A percentile compares a stretch with the other conserved stretches of the same genome.
These are phyloP conservation scores for maize (Zea mays) DNA, from an alignment of 176 grass and related monocot genomes.

Conservation along the genomic window Zm-B73-REFERENCE-NAM-5.0 NC_050096.1:18171001-18171500, in stretches of 20 bases:
- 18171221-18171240: constrained; percentile 79
- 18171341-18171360: constrained; percentile 46
- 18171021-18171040: constrained; percentile 80
- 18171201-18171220: constrained; percentile 66
- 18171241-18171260: constrained; percentile 63
- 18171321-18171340: constrained; percentile 61
- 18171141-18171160: constrained; percentile 55
- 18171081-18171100: constrained; percentile 88
- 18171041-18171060: constrained; percentile 68
- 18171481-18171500: constrained; percentile 77
- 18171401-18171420: constrained; percentile 65
- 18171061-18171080: constrained; percentile 87
- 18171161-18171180: constrained; percentile 54
- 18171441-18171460: constrained; percentile 56
- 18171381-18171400: constrained; percentile 69
- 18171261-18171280: constrained; percentile 62
- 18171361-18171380: constrained; percentile 51
- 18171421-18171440: constrained; percentile 57
- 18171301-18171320: constrained; percentile 40
- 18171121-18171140: constrained; percentile 73
- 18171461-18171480: constrained; percentile 77
- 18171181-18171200: constrained; percentile 87
- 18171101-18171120: constrained; percentile 63
- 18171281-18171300: constrained; percentile 55
- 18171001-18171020: constrained; percentile 67